Conservation (phyloP, 2,329 filamentous ascomycete species). For the Hypomyces rosellus region DNA sequence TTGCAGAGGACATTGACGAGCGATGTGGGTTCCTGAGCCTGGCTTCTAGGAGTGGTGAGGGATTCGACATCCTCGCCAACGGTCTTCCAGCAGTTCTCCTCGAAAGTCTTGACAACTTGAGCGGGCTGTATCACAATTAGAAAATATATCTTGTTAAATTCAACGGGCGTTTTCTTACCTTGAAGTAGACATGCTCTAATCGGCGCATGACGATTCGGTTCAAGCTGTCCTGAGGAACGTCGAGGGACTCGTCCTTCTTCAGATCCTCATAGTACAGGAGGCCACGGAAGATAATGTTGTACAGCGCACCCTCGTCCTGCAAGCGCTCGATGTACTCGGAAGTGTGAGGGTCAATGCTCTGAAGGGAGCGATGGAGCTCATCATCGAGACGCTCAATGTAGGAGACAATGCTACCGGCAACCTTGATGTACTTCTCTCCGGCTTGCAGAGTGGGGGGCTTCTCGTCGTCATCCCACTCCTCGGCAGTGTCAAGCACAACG, state of each 20-base stretch:
- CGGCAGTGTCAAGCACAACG: conserved; percentile 82
- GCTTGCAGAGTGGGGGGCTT: conserved; percentile 70
- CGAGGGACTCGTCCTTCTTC: conserved; percentile 61
- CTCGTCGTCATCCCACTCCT: conserved; percentile 99
- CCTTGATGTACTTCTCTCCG: conserved; percentile 77
- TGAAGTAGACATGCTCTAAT: conserved; percentile 98
- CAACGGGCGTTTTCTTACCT: conserved; percentile 44
- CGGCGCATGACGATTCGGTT: conserved; percentile 93
- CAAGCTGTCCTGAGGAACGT: conserved; percentile 75
- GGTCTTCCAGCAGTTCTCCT: conserved; percentile 88
- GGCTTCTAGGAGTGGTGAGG: conserved; percentile 66
- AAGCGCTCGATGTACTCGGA: conserved; percentile 97
- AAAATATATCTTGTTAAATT: not conserved
- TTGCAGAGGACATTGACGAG: conserved; percentile 86
- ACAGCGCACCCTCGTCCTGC: conserved; percentile 82
- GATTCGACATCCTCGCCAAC: conserved; percentile 68
- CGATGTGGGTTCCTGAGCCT: conserved; percentile 60
- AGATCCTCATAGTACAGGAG: conserved; percentile 84
- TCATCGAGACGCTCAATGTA: conserved; percentile 94
- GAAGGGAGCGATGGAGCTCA: conserved; percentile 92
- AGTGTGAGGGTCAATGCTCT: conserved; percentile 96
- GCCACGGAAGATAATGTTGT: conserved; percentile 85
- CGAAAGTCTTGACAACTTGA: conserved; percentile 86
- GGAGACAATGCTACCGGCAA: conserved; percentile 90
- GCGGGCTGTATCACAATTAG: conserved; percentile 55